A percentile compares a stretch with the other conserved stretches of the same genome.
These are phyloP conservation scores for Leccinum boreale DNA, from an alignment of 768 basidiomycete species.

Conservation along the genomic window DNA sequence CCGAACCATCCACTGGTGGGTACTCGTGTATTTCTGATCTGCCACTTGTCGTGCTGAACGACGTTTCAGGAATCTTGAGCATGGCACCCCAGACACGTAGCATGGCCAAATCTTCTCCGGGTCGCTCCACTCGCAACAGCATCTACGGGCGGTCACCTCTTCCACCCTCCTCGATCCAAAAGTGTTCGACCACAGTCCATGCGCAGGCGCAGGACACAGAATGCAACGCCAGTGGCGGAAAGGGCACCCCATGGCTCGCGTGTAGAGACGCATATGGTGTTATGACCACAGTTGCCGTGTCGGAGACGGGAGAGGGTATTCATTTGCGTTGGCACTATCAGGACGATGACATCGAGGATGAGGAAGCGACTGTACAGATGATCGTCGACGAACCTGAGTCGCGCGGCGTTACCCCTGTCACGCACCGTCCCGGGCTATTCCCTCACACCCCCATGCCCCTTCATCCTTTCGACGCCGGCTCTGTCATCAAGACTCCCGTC, in stretches of 20 bases:
- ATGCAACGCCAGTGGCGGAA: background rate
- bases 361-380: slow-evolving; percentile 8
- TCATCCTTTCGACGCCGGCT: slow-evolving; percentile 27
- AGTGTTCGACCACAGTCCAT: background rate
- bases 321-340: slow-evolving; percentile 22
- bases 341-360: slow-evolving; percentile 2
- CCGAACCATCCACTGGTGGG: background rate
- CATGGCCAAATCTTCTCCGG: slow-evolving; percentile 12
- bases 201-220: background rate
- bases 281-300: slow-evolving; percentile 13
- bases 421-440: background rate
- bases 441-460: slow-evolving; percentile 20
- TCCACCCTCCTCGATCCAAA: slow-evolving; percentile 7
- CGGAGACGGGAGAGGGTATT: slow-evolving; percentile 20
- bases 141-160: slow-evolving; percentile 14
- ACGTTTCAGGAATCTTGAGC: background rate
- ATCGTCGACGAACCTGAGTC: slow-evolving; percentile 11
- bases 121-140: slow-evolving; percentile 24
- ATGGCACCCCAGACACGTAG: slow-evolving; percentile 30
- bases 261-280: slow-evolving; percentile 15
- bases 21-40: background rate
- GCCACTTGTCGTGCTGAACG: background rate
- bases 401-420: slow-evolving; percentile 10
- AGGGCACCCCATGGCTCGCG: slow-evolving; percentile 14
- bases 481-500: slow-evolving; percentile 28